Base-by-base conservation (phyloP, 139 green algal species). In the Picochlorum costavermella region DNA sequence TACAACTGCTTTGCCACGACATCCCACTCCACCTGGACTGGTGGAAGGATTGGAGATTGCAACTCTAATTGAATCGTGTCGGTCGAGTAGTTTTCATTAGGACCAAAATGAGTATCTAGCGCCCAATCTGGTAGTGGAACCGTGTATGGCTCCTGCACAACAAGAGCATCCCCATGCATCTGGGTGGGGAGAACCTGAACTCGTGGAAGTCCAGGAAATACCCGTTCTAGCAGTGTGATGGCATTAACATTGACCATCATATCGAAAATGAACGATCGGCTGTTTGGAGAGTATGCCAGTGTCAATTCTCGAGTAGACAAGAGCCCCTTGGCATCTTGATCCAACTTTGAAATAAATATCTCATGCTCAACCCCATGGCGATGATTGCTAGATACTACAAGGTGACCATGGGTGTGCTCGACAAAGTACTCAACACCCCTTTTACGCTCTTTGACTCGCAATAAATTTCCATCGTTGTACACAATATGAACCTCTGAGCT, bases 401-500 rank as follows among this genome's bases (percentile, higher is more conserved):
- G 55, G 43, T 65, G 40, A 9, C 65, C 68, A 13, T 31, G 1
- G 10, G 51, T 28, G 50, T 90, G 83, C 67, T 89, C 79, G n/a
- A 92, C 67, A 65, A 90, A 93, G 64, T 92, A 92, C 50, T 92
- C 83, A 25, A 86, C 44, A 0, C 82, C 83, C 2, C 61, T 59
- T 8, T 1, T 10, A 3, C 81, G 72, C 1, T 43, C 51, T 31
- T 86, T 73, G 1, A 92, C 68, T 25, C 70, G 51, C 3, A 29
- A 49, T 0, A 56, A 58, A 62, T 50, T 17, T 37, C 13, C 10
- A 61, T 37, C 14, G 0, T 70, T 69, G 23, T 71, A 59, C 25
- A 91, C 59, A 14, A 87, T 9, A 53, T 82, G 73, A 23, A 86
- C 83, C 73, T 89, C 81, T 31, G 75, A 86, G 58, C 37, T 66